A percentile compares a stretch with the other conserved stretches of the same genome.
phyloP scores from a whole-genome alignment of 768 basidiomycete species.

The Multifurca ochricompacta region DNA sequence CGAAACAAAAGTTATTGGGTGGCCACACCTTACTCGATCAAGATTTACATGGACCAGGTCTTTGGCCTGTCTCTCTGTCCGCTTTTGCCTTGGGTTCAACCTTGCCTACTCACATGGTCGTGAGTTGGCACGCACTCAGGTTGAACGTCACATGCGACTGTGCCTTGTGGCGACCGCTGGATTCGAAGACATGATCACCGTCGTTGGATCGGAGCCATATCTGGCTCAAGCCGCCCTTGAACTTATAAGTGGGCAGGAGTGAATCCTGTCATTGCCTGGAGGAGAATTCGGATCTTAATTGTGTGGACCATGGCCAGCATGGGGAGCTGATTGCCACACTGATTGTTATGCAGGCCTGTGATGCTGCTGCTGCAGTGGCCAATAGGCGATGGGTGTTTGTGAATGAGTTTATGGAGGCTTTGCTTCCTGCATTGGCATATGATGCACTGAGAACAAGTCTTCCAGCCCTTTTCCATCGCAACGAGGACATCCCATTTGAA shows the following conservation, averaged over 20 bases:
- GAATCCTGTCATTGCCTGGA: not conserved
- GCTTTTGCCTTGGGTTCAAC: not conserved
- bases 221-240: not conserved
- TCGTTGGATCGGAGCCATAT: not conserved
- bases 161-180: not conserved
- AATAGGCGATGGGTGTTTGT: not conserved
- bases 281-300: not conserved
- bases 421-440: not conserved
- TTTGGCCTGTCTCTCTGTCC: not conserved
- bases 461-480: not conserved
- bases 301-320: not conserved
- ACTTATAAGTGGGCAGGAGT: not conserved
- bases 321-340: not conserved
- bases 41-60: not conserved
- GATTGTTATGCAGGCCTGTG: not conserved
- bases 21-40: not conserved
- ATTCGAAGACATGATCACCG: not conserved
- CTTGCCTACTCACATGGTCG: no score
- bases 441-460: not conserved
- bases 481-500: not conserved
- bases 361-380: not conserved
- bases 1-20: not conserved
- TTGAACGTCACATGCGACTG: not conserved
- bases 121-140: not conserved
- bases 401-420: not conserved